Percentiles rank a stretch among this genome's conserved stretches.
These are phyloP conservation scores for Haplosporangium sp. DNA, from an alignment of 371 early-diverging fungal species.

Conservation along the genomic window DNA sequence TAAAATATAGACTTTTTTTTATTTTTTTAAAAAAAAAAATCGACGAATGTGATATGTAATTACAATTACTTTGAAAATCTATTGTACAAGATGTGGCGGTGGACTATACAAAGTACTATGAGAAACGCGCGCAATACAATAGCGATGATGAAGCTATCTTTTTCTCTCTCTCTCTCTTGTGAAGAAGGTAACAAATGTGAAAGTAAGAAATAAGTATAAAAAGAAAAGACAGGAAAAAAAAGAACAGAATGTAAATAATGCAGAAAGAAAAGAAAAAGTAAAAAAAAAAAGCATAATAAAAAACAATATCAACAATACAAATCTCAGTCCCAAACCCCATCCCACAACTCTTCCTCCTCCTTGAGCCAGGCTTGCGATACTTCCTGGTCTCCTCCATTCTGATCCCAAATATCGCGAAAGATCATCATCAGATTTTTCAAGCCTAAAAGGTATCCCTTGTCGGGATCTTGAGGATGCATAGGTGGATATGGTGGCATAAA, in stretches of 20 bases:
- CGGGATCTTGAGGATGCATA: constrained; percentile 71
- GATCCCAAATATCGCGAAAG: constrained; percentile 72
- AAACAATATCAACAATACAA: neutral
- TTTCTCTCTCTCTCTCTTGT: neutral
- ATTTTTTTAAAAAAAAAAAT: neutral
- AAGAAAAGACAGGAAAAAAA: neutral
- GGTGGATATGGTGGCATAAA: constrained; percentile 72
- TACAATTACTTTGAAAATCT: constrained; percentile 5
- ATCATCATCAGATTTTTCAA: constrained; percentile 73
- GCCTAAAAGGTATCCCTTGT: constrained; percentile 81
- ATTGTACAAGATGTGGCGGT: constrained; percentile 9
- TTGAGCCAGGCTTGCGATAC: constrained; percentile 50
- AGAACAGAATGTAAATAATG: neutral
- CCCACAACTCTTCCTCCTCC: constrained; percentile 50
- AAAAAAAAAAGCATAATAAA: constrained; percentile 1
- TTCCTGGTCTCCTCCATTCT: constrained; percentile 57
- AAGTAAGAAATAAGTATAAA: neutral
- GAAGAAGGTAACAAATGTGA: neutral
- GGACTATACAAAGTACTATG: constrained; percentile 12
- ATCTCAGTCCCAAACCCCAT: constrained; percentile 45
- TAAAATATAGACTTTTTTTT: neutral
- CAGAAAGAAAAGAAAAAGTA: neutral
- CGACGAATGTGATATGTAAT: neutral
- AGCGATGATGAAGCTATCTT: neutral
- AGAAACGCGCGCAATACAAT: constrained; percentile 6